Percentiles rank a stretch among this genome's conserved stretches.
Evolutionary conservation across 2,329 filamentous ascomycete species (phyloP).

Genomic region (Thelonectria blattea): DNA sequence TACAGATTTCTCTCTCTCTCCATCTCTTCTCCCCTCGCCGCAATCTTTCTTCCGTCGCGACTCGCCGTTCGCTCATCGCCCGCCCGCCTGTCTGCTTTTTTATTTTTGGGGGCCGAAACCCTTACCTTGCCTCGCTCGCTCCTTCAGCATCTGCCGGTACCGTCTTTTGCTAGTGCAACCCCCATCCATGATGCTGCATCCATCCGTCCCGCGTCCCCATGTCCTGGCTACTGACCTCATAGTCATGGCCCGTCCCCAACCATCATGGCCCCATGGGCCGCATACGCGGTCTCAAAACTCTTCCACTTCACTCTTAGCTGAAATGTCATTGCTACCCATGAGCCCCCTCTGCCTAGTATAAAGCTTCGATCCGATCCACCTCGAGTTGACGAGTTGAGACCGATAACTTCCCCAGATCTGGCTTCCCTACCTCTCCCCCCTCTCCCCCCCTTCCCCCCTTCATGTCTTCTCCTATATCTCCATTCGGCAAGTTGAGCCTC

Average conservation of each 20-base stretch:
- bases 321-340: background rate
- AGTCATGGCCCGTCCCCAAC: slow-evolving; percentile 26
- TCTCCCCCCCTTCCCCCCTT: background rate
- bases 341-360: slow-evolving; percentile 23
- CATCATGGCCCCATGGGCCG: slow-evolving; percentile 21
- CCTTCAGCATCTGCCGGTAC: slow-evolving; percentile 3
- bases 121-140: background rate
- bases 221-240: slow-evolving; percentile 20
- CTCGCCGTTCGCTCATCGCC: background rate
- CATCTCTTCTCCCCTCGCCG: background rate
- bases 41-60: background rate
- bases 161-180: background rate
- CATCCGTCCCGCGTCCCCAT: slow-evolving; percentile 4
- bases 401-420: background rate
- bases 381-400: background rate
- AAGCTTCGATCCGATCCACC: slow-evolving; percentile 22
- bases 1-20: no score
- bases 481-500: slow-evolving; percentile 40
- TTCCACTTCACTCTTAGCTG: background rate
- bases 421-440: background rate
- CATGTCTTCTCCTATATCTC: slow-evolving; percentile 38
- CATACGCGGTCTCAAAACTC: slow-evolving; percentile 16
- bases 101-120: background rate
- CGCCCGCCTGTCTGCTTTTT: background rate
- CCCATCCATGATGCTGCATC: background rate